Base-by-base conservation (phyloP, 495 filamentous ascomycete genomes). In the Xylaria sp. region DNA sequence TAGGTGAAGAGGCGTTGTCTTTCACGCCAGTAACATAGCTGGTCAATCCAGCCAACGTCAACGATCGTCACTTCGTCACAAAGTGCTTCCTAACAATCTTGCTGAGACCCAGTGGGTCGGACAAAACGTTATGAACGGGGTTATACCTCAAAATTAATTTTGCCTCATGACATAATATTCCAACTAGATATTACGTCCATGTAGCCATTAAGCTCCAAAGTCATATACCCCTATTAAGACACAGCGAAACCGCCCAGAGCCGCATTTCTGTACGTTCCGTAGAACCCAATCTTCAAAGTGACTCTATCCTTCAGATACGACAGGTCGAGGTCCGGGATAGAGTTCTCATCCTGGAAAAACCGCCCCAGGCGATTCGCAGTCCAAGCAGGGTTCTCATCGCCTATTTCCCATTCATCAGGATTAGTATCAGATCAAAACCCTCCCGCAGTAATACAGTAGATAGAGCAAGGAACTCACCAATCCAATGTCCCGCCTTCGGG, bases 401-500 rank as follows among this genome's bases (percentile, higher is more conserved):
- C 50, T 53, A 53, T 24, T 14, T 53, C 26, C 1, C 21, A 1
- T n/a, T 53, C 50, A 5, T 53, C 1, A 53, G 21, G 21, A 53
- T 53, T 26, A 15, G 50, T 4, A 53, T 53, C 9, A 29, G 9
- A n/a, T 53, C 21, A 53, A 53, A 14, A 12, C 50, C 21, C 21
- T 11, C 26, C 21, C 9, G 50, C 21, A n/a, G n/a, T n/a, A n/a
- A n/a, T n/a, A n/a, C n/a, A n/a, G n/a, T n/a, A n/a, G 12, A 26
- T 11, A 24, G 0, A 4, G 9, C 26, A 24, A 53, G 82, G 77
- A 0, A 86, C 74, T 73, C 48, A 78, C 76, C 72, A 59, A 77
- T 72, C 73, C 75, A 77, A 65, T 79, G 75, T 24, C 75, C 75
- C 3, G 77, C 75, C 37, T 77, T 74, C 24, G 73, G 75, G 9